phyloP scores from a whole-genome alignment of 805 yeast species.

The Spathaspora boniae region DNA sequence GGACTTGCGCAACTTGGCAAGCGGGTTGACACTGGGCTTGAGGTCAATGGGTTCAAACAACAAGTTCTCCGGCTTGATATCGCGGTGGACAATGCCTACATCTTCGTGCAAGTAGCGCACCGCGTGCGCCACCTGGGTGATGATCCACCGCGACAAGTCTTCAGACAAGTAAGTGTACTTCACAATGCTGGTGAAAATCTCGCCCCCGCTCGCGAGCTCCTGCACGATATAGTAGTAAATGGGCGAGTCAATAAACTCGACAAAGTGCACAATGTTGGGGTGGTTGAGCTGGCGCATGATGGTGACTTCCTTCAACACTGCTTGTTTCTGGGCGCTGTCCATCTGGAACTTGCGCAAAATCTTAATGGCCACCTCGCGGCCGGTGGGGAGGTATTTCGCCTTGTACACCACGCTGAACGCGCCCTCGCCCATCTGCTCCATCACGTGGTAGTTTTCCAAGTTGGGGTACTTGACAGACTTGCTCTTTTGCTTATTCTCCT shows the following conservation, averaged over 20 bases:
- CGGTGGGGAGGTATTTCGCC: constrained; percentile 42
- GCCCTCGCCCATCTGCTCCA: constrained; percentile 70
- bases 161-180: constrained; percentile 65
- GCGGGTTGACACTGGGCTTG: constrained; percentile 38
- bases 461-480: constrained; percentile 29
- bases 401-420: constrained; percentile 75
- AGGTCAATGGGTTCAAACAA: constrained; percentile 59
- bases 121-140: constrained; percentile 60
- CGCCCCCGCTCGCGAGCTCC: constrained; percentile 78
- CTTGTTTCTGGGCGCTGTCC: constrained; percentile 57
- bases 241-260: constrained; percentile 63
- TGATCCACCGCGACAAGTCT: constrained; percentile 60
- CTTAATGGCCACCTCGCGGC: constrained; percentile 49
- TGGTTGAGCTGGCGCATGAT: constrained; percentile 66
- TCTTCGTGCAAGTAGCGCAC: constrained; percentile 67
- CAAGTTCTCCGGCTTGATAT: constrained; percentile 77
- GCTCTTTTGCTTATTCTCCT: constrained; percentile 26
- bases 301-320: constrained; percentile 76
- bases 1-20: constrained; percentile 47
- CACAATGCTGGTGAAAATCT: constrained; percentile 64
- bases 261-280: constrained; percentile 60
- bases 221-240: constrained; percentile 65
- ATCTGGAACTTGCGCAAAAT: constrained; percentile 67
- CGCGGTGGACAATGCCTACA: constrained; percentile 79
- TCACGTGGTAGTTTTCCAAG: constrained; percentile 40